phyloP scores from a whole-genome alignment of 2,329 filamentous ascomycete genomes.

The Penicillium sp. region DNA sequence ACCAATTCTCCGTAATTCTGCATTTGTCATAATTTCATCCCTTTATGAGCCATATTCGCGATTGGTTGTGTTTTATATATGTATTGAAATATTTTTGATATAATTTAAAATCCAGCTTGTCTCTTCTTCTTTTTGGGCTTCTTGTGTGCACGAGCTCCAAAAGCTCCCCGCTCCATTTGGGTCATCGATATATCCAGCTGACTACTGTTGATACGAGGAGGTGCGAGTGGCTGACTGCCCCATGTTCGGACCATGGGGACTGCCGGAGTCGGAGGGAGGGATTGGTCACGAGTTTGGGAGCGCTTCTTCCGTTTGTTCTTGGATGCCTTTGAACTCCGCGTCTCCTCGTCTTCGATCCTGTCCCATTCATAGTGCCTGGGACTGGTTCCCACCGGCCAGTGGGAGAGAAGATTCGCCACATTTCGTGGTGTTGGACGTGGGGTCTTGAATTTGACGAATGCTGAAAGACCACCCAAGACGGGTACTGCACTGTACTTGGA shows the following conservation, averaged over 20 bases:
- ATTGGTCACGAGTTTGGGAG: slow-evolving; percentile 20
- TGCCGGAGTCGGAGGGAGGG: slow-evolving; percentile 26
- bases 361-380: slow-evolving; percentile 38
- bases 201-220: slow-evolving; percentile 31
- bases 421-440: slow-evolving; percentile 22
- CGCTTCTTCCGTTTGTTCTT: slow-evolving; percentile 29
- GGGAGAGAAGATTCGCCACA: slow-evolving; percentile 32
- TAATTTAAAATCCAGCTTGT: slow-evolving; percentile 39
- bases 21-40: slow-evolving; percentile 13
- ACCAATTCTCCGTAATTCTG: no score
- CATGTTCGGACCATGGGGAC: slow-evolving; percentile 26
- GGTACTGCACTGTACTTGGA: slow-evolving; percentile 1
- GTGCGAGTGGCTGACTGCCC: slow-evolving; percentile 34
- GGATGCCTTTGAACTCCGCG: slow-evolving; percentile 16
- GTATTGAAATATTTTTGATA: background rate
- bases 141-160: slow-evolving; percentile 36
- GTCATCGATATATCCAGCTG: slow-evolving; percentile 41
- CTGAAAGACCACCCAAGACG: slow-evolving; percentile 25
- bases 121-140: slow-evolving; percentile 43
- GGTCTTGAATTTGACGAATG: slow-evolving; percentile 30
- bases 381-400: slow-evolving; percentile 36
- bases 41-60: slow-evolving; percentile 19
- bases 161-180: slow-evolving; percentile 40
- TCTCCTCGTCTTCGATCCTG: slow-evolving; percentile 24
- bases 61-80: slow-evolving; percentile 12